Evolutionary conservation across 1,284 basidiomycete genomes (phyloP).

Genomic region (Sporisorium scitamineum): DNA sequence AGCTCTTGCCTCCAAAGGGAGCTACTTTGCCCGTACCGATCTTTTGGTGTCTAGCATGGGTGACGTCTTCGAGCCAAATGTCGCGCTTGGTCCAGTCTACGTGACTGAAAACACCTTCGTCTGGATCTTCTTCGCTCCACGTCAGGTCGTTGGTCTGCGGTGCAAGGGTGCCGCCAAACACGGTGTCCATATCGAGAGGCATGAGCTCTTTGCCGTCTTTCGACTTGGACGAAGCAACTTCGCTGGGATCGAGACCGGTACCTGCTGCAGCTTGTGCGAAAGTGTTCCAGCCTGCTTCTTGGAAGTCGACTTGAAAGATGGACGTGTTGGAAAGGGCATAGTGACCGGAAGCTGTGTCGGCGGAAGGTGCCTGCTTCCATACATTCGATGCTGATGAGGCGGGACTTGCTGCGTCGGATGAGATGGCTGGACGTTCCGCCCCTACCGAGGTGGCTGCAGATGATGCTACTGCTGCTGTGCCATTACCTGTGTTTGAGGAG

Average conservation of each 20-base stretch:
- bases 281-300: conserved; percentile 44
- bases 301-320: conserved; percentile 41
- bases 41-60: conserved; percentile 46
- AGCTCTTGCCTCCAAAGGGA: conserved; percentile 49
- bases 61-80: conserved; percentile 63
- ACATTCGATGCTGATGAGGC: neutral
- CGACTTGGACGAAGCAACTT: conserved; percentile 35
- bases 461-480: neutral
- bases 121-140: conserved; percentile 55
- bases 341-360: conserved; percentile 34
- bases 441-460: neutral
- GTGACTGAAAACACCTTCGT: conserved; percentile 62
- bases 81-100: conserved; percentile 49
- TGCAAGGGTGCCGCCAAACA: conserved; percentile 52
- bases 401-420: neutral
- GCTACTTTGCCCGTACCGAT: conserved; percentile 58
- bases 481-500: conserved; percentile 18
- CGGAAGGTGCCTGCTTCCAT: conserved; percentile 38
- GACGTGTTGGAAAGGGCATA: conserved; percentile 38
- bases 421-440: neutral
- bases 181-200: conserved; percentile 52
- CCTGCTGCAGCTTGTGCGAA: conserved; percentile 27
- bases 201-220: conserved; percentile 33
- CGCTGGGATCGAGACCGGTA: conserved; percentile 14
- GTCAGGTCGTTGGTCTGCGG: conserved; percentile 39